Conservation (phyloP, 2,329 filamentous ascomycete genomes). For the Calycina marina region DNA sequence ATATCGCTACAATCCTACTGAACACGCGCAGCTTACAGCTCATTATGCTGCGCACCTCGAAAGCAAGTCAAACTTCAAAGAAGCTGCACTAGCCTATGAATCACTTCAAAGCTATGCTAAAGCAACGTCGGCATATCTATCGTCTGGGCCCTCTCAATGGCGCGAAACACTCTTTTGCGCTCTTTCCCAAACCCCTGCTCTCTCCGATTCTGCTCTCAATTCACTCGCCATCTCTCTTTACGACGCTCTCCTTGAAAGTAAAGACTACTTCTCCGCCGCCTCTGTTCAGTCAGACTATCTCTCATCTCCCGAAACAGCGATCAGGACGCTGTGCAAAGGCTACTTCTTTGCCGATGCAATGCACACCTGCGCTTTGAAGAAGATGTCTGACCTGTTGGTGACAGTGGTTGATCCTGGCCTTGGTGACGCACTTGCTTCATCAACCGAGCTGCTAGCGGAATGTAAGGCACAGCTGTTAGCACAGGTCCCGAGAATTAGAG, state of each 20-base stretch:
- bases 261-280: constrained; percentile 70
- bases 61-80: constrained; percentile 60
- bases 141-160: constrained; percentile 66
- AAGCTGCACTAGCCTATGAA: constrained; percentile 85
- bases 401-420: constrained; percentile 62
- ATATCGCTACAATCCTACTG: constrained; percentile 66
- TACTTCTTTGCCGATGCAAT: constrained; percentile 83
- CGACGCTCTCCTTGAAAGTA: constrained; percentile 67
- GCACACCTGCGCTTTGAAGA: constrained; percentile 50
- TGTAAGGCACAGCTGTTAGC: constrained; percentile 74
- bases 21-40: constrained; percentile 52
- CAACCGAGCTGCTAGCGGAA: constrained; percentile 84
- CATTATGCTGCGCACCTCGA: constrained; percentile 71
- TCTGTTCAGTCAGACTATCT: constrained; percentile 74
- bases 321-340: constrained; percentile 71
- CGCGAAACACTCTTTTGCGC: constrained; percentile 78
- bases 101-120: constrained; percentile 60
- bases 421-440: constrained; percentile 64
- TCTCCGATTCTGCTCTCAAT: constrained; percentile 43
- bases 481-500: constrained; percentile 73
- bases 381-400: constrained; percentile 46
- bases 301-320: constrained; percentile 51
- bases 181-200: constrained; percentile 45
- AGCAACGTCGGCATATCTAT: constrained; percentile 72
- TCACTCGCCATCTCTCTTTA: constrained; percentile 62